These are phyloP conservation scores for Vanrija sp. DNA, from an alignment of 1,284 basidiomycete species.

Conservation along the genomic window DNA sequence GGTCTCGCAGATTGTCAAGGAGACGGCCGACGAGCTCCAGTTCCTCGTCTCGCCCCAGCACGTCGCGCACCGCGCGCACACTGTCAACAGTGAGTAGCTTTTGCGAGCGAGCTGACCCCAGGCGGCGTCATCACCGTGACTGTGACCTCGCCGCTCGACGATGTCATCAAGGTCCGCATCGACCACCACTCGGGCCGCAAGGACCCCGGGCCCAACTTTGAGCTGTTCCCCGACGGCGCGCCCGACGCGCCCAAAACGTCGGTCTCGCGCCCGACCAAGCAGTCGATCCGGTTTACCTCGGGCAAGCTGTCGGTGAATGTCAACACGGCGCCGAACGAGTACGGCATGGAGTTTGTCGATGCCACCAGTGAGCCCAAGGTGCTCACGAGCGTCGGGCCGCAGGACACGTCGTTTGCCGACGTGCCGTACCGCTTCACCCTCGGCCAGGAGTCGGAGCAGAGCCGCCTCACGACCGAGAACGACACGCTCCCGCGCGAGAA, in stretches of 20 bases:
- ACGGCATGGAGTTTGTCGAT: slow-evolving; percentile 52
- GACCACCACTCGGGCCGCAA: slow-evolving; percentile 57
- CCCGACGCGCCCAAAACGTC: slow-evolving; percentile 52
- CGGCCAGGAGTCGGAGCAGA: slow-evolving; percentile 59
- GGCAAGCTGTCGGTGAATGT: slow-evolving; percentile 33
- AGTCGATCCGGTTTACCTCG: slow-evolving; percentile 46
- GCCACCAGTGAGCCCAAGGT: slow-evolving; percentile 5
- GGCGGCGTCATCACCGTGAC: slow-evolving; percentile 60
- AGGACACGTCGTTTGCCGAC: slow-evolving; percentile 63
- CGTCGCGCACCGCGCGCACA: background rate
- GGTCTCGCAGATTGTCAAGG: slow-evolving; percentile 33
- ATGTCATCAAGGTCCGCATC: slow-evolving; percentile 55
- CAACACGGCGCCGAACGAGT: slow-evolving; percentile 30
- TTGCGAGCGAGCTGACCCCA: slow-evolving; percentile 16
- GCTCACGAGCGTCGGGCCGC: slow-evolving; percentile 52
- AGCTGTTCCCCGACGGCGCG: slow-evolving; percentile 61
- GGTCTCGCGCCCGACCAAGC: slow-evolving; percentile 47
- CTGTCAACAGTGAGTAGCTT: background rate
- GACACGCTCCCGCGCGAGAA: slow-evolving; percentile 18
- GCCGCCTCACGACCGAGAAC: slow-evolving; percentile 58
- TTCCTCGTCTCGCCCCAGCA: slow-evolving; percentile 63
- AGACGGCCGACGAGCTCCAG: slow-evolving; percentile 54
- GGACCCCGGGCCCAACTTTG: slow-evolving; percentile 55
- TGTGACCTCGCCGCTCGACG: slow-evolving; percentile 62
- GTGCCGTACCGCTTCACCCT: slow-evolving; percentile 62